Evolutionary conservation across 2,329 filamentous ascomycete species (phyloP).

Genomic region (Arthrocladium fulminans): DNA sequence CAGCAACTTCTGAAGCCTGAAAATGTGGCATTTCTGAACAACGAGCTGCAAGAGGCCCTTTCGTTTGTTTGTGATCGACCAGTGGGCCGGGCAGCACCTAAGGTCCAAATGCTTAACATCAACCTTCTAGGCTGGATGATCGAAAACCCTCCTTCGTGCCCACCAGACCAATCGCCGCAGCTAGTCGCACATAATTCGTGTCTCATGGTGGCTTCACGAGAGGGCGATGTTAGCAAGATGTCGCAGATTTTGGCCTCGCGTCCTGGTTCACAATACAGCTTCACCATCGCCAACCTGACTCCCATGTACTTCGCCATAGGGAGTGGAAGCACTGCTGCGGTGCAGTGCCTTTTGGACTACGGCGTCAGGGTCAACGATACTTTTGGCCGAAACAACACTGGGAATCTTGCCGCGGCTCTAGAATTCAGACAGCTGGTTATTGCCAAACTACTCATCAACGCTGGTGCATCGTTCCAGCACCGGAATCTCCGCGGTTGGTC

Average conservation of each 20-base stretch:
- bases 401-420: slow-evolving; percentile 6
- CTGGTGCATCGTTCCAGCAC: slow-evolving; percentile 3
- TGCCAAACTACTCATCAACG: not conserved
- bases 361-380: slow-evolving; percentile 9
- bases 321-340: slow-evolving; percentile 7
- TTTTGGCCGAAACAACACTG: slow-evolving; percentile 8
- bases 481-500: slow-evolving; percentile 2
- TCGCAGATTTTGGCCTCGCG: not conserved
- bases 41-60: not conserved
- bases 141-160: not conserved
- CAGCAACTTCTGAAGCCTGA: not conserved
- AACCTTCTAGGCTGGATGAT: not conserved
- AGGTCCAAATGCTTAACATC: not conserved
- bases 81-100: not conserved
- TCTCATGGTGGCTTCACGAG: not conserved
- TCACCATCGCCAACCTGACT: not conserved
- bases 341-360: slow-evolving; percentile 7
- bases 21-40: not conserved
- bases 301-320: slow-evolving; percentile 10
- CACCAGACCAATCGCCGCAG: not conserved
- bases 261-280: not conserved
- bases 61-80: not conserved
- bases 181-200: not conserved
- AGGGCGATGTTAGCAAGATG: not conserved
- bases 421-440: slow-evolving; percentile 5